These are phyloP conservation scores for Epichloe brachyelytri DNA, from an alignment of 2,329 filamentous ascomycete genomes.

Conservation along the genomic window DNA sequence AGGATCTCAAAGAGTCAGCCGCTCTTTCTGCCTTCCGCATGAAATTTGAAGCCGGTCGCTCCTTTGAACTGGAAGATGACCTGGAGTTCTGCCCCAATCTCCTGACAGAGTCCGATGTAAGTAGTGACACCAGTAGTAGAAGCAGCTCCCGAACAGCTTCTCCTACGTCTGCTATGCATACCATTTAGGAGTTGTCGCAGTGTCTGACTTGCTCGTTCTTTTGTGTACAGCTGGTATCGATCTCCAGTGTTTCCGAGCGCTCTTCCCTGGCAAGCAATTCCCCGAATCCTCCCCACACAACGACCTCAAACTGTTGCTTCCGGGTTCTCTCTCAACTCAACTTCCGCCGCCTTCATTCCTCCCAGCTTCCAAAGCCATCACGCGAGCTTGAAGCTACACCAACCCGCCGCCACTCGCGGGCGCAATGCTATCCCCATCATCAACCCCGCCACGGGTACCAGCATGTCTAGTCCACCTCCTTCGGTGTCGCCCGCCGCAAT, in stretches of 20 bases:
- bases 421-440: constrained; percentile 97
- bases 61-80: constrained; percentile 92
- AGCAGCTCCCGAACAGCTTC: background rate
- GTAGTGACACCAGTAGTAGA: constrained; percentile 18
- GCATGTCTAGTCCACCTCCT: constrained; percentile 77
- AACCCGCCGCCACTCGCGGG: constrained; percentile 76
- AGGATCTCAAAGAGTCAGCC: constrained; percentile 71
- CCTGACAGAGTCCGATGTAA: constrained; percentile 87
- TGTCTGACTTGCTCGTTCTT: constrained; percentile 21
- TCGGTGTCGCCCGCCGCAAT: constrained; percentile 51
- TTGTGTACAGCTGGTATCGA: constrained; percentile 63
- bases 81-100: constrained; percentile 89
- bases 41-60: constrained; percentile 81
- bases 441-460: constrained; percentile 82
- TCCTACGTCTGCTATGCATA: constrained; percentile 2
- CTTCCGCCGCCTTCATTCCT: constrained; percentile 53
- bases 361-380: constrained; percentile 54
- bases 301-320: constrained; percentile 69
- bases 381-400: constrained; percentile 67
- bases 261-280: constrained; percentile 93
- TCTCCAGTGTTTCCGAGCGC: constrained; percentile 85
- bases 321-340: constrained; percentile 59
- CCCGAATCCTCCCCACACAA: constrained; percentile 81
- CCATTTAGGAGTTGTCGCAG: background rate
- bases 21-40: constrained; percentile 67